Evolutionary conservation across 2,329 filamentous ascomycete species (phyloP).

Genomic region (Colletotrichum filicis): DNA sequence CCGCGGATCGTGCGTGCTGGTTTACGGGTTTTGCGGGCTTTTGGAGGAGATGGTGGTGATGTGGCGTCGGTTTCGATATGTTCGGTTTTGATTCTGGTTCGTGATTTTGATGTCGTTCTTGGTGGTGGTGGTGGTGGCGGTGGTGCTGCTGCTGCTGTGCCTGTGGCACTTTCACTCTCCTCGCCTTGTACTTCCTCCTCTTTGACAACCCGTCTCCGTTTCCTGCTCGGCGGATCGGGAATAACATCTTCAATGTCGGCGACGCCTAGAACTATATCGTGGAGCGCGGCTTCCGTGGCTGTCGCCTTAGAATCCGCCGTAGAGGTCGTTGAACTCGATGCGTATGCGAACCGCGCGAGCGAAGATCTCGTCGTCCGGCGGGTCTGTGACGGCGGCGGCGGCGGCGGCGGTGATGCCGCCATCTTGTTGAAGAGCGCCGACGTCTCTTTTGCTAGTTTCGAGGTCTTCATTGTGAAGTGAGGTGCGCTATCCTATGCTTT

Average conservation of each 20-base stretch:
- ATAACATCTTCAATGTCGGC: slow-evolving; percentile 69
- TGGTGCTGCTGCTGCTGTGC: slow-evolving; percentile 29
- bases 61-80: slow-evolving; percentile 40
- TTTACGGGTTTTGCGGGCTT: slow-evolving; percentile 51
- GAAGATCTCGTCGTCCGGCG: slow-evolving; percentile 62
- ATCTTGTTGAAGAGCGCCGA: slow-evolving; percentile 60
- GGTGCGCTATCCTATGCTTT: too few species aligned
- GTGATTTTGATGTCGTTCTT: background rate
- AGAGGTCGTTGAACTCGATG: slow-evolving; percentile 37
- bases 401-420: background rate
- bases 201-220: slow-evolving; percentile 56
- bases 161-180: too few species aligned
- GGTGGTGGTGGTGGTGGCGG: slow-evolving; percentile 7
- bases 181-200: slow-evolving; percentile 41
- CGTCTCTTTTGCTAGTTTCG: slow-evolving; percentile 68
- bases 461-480: slow-evolving; percentile 62
- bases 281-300: background rate
- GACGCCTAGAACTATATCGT: slow-evolving; percentile 19
- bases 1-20: slow-evolving; percentile 55
- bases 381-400: slow-evolving; percentile 44
- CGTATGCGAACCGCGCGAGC: slow-evolving; percentile 59
- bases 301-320: slow-evolving; percentile 37
- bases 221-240: slow-evolving; percentile 47
- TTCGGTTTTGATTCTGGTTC: slow-evolving; percentile 52
- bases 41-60: slow-evolving; percentile 38